Evolutionary conservation across 1,284 basidiomycete genomes (phyloP), one percentile per base, ranked within the genome.

Genomic region (Leucoagaricus sp.): DNA sequence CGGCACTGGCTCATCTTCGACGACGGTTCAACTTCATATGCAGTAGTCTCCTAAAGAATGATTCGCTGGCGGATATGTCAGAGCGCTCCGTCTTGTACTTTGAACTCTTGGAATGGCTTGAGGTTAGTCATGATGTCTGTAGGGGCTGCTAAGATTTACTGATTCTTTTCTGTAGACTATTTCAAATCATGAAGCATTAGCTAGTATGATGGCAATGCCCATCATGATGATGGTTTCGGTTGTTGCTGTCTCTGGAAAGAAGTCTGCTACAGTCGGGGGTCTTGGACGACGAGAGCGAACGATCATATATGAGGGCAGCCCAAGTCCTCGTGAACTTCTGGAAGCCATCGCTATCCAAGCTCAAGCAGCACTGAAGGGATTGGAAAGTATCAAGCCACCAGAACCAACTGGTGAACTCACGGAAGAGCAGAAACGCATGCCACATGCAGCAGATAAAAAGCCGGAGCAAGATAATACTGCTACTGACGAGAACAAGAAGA

Each of bases 201-300:
- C 93, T 2, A 91, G 89, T 63, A 94, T 96, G 90, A 92, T 96
- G 84, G 94, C 90, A 0, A 96, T 95, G 93, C 93, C 94, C 1
- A 93, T 93, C 67, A 96, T 96, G 93, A 85, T 89, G 2, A 81
- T 84, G 19, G 74, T 81, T 3, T 87, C 86, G n/a, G 80, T 85
- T 28, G 89, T 87, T 67, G 75, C 80, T 3, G 73, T 85, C 12
- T 75, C 76, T 12, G 75, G 82, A 5, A 85, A 81, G 74, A 84
- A 79, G 49, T 64, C 64, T 58, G 65, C 75, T 15, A 57, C 71
- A 6, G 78, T 74, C 56, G 69, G 72, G 40, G 77, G 74, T 54
- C 71, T 78, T 4, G 75, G 79, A 6, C 77, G 85, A 45, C 84
- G 89, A 46, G 91, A 93, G 68, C 85, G 91, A 25, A 86, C 83